A percentile compares a stretch with the other conserved stretches of the same genome.
Conservation (phyloP, 306 rosid species). For the Dicorynia guianensis region DNA sequence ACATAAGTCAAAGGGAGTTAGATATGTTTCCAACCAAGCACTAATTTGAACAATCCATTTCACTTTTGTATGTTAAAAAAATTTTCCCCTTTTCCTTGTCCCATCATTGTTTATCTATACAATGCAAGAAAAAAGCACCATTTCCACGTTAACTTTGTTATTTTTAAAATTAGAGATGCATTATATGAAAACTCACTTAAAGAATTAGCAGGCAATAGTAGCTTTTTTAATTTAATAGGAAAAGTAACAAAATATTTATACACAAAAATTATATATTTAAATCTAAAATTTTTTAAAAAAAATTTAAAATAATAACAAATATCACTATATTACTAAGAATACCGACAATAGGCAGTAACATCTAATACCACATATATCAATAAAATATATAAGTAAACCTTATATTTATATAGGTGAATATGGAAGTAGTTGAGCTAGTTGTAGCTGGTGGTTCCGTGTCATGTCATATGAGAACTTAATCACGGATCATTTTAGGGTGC, state of each 20-base stretch:
- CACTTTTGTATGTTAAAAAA: constrained; percentile 47
- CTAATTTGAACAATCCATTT: constrained; percentile 38
- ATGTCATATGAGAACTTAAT: neutral
- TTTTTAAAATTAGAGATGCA: neutral
- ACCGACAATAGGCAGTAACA: too few species aligned
- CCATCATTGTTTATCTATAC: constrained; percentile 6
- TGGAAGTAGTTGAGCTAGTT: neutral
- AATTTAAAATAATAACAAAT: too few species aligned
- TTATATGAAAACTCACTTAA: neutral
- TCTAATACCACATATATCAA: too few species aligned
- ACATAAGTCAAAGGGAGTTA: constrained; percentile 47
- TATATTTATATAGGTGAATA: too few species aligned
- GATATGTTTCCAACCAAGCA: constrained; percentile 51
- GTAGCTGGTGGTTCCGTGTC: neutral
- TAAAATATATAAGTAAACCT: too few species aligned
- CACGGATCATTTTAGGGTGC: neutral
- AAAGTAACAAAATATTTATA: too few species aligned
- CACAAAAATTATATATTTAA: too few species aligned
- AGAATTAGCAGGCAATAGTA: neutral
- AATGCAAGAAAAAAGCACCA: constrained; percentile 20
- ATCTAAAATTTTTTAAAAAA: too few species aligned
- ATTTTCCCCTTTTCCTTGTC: constrained; percentile 31
- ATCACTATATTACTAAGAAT: too few species aligned
- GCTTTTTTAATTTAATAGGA: too few species aligned
- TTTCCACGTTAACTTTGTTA: constrained; percentile 29